Base-by-base conservation (phyloP, 345 rosid genomes). In the Pugionium cornutum region DNA sequence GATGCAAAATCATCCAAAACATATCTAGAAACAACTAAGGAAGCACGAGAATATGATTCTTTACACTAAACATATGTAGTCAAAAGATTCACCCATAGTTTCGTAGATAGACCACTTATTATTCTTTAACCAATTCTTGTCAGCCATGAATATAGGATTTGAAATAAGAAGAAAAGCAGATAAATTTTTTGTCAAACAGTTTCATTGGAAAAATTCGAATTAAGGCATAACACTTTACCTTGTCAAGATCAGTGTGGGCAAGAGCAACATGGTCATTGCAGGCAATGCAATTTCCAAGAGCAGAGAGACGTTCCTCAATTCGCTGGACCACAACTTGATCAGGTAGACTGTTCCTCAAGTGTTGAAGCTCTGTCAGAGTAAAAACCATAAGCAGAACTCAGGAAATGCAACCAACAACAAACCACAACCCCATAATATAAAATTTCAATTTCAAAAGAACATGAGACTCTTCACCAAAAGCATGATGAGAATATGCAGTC, bases 241-340 rank as follows among this genome's bases (percentile, higher is more conserved):
- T 82, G 81, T 89, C 97, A 51, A 90, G 88, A 70, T 95, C 97
- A 6, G 95, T 88, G 79, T 95, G 99, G 4, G 94, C 83, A 72
- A 91, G 85, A 53, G 98, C 99, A 50, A 88, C 99, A 76, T 90
- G 89, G 62, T 95, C 96, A 77, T 95, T 91, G 84, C 98, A 95
- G 35, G 96, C 92, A 69, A 95, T 83, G 72, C 97, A 87, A 48
- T 95, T 95, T 18, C 99, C 98, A 48, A 95, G 81, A 18, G 99
- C 98, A 74, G 99, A 88, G 33, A 95, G 79, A 44, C 74, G 92
- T 81, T 91, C 98, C 4, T 91, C 98, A n/a, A 89, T 78, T 37
- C 99, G 80, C 79, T 84, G 97, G 62, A 95, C 96, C 43, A 89
- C 92, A 43, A 95, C 95, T 80, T 62, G 69, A 75, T 91, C 98